Conservation (phyloP, 495 filamentous ascomycete genomes). For the Hyaloscypha bicolor region DNA sequence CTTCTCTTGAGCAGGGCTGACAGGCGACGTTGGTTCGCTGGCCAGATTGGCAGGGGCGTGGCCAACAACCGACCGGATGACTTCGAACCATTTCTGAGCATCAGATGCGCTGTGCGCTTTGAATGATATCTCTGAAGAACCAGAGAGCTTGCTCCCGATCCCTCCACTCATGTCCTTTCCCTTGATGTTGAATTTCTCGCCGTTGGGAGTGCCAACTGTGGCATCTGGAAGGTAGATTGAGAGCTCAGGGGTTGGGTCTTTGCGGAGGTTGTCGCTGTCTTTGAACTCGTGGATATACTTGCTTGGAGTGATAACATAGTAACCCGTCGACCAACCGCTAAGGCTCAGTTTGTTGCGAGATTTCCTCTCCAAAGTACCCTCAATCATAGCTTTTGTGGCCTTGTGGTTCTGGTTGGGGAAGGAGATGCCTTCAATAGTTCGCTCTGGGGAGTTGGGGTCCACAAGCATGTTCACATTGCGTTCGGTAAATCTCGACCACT, state of each 20-base stretch:
- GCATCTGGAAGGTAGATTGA: slow-evolving; percentile 94
- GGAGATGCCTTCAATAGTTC: slow-evolving; percentile 67
- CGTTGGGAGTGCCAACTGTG: slow-evolving; percentile 70
- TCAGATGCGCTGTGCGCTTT: slow-evolving; percentile 72
- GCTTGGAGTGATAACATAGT: slow-evolving; percentile 86
- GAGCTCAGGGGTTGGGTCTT: slow-evolving; percentile 82
- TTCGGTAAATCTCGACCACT: slow-evolving; percentile 82
- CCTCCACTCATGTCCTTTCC: slow-evolving; percentile 75
- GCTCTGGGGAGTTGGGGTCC: slow-evolving; percentile 71
- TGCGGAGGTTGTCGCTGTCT: slow-evolving; percentile 79
- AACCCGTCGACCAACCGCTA: slow-evolving; percentile 74
- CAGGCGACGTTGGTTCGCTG: slow-evolving; percentile 37
- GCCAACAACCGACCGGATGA: slow-evolving; percentile 54
- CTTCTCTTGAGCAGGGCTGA: slow-evolving; percentile 29
- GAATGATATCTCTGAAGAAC: slow-evolving; percentile 54
- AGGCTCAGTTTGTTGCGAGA: slow-evolving; percentile 72
- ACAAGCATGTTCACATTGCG: slow-evolving; percentile 74
- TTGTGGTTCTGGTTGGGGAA: slow-evolving; percentile 89
- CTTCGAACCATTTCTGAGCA: slow-evolving; percentile 80
- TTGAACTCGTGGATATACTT: slow-evolving; percentile 96
- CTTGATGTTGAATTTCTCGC: slow-evolving; percentile 88
- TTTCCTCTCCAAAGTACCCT: slow-evolving; percentile 86
- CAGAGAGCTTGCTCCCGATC: slow-evolving; percentile 54
- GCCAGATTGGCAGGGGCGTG: slow-evolving; percentile 16
- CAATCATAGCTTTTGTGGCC: slow-evolving; percentile 79